These are phyloP conservation scores for Whalleya microplaca DNA, from an alignment of 2,329 filamentous ascomycete species.

Conservation along the genomic window DNA sequence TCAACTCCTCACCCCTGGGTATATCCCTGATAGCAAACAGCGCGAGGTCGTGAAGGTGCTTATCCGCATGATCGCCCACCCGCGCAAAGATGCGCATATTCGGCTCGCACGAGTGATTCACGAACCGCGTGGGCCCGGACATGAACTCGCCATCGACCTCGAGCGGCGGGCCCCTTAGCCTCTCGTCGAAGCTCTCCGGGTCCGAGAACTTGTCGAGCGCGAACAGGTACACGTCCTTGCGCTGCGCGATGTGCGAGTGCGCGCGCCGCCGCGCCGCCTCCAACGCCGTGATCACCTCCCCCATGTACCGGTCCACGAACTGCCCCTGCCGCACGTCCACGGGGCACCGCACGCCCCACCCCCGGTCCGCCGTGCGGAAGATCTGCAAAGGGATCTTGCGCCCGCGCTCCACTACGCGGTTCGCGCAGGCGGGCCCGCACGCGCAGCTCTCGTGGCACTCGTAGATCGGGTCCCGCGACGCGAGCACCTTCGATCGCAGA, in stretches of 20 bases:
- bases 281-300: constrained; percentile 66
- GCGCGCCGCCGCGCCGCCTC: constrained; percentile 70
- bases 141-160: constrained; percentile 75
- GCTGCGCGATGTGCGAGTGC: constrained; percentile 55
- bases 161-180: constrained; percentile 58
- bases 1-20: constrained; percentile 68
- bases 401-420: constrained; percentile 76
- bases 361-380: constrained; percentile 72
- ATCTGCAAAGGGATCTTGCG: constrained; percentile 73
- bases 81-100: constrained; percentile 81
- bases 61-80: constrained; percentile 76
- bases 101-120: constrained; percentile 81
- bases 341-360: constrained; percentile 75
- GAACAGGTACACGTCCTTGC: constrained; percentile 81
- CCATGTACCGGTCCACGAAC: constrained; percentile 80
- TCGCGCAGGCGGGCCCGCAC: constrained; percentile 69
- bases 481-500: constrained; percentile 55
- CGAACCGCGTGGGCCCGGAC: constrained; percentile 78
- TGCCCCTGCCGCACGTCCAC: constrained; percentile 70
- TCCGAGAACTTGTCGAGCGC: constrained; percentile 79
- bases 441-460: constrained; percentile 76
- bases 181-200: constrained; percentile 55
- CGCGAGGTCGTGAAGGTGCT: constrained; percentile 74
- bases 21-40: constrained; percentile 75
- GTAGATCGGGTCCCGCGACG: constrained; percentile 68